These are phyloP conservation scores for Populus euphratica DNA, from an alignment of 345 rosid genomes.

Conservation along the genomic window DNA sequence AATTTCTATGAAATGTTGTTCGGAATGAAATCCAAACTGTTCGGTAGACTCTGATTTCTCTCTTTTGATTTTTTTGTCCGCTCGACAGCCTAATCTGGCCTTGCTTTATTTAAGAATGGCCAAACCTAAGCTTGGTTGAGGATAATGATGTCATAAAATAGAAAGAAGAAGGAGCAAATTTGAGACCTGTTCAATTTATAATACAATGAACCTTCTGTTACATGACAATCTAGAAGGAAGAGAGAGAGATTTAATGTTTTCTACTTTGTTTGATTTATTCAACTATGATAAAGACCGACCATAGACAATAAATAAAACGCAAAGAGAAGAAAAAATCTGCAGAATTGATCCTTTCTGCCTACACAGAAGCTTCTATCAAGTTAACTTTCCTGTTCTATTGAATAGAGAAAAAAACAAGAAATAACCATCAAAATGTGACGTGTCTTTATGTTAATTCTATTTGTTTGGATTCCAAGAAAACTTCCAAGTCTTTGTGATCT, in stretches of 20 bases:
- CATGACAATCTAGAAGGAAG: neutral
- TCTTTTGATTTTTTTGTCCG: neutral
- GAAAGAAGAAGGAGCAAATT: neutral
- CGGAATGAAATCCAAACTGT: no score
- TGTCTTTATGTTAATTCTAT: neutral
- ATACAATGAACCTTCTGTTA: neutral
- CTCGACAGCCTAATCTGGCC: no score
- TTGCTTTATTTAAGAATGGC: neutral
- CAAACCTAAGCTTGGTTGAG: neutral
- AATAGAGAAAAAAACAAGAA: neutral
- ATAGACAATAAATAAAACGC: neutral
- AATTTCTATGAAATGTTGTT: no score
- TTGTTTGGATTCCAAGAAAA: neutral
- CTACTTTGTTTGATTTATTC: neutral
- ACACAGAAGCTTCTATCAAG: neutral
- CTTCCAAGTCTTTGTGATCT: neutral
- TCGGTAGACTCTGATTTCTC: neutral
- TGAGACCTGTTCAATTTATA: neutral
- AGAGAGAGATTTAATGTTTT: neutral
- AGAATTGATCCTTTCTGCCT: neutral
- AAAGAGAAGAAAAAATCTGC: neutral
- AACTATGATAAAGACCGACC: neutral
- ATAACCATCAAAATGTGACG: neutral
- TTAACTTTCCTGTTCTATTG: neutral
- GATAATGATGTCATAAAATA: neutral